Base-by-base conservation (phyloP, 1,139 yeast genomes). In the Petasospora rhodanensis region DNA sequence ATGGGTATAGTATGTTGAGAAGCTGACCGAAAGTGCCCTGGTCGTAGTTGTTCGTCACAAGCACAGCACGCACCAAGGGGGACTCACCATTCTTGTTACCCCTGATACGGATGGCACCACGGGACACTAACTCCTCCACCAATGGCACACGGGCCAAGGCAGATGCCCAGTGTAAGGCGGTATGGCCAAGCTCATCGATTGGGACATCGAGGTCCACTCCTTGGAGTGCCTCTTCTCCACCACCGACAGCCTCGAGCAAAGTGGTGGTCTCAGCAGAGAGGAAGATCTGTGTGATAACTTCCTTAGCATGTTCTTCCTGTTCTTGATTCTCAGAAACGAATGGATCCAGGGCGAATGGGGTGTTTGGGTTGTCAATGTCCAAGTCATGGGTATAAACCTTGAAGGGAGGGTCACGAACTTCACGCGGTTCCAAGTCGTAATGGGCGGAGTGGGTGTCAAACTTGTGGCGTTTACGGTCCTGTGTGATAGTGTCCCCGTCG, bases 141-240 rank as follows among this genome's bases (percentile, higher is more conserved):
- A 89, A 67, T 3, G 77, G 66, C 5, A 79, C 62, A 42, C 86
- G 77, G 0, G 95, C 97, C 60, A 93, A 70, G 0, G 96, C 86
- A 20, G 97, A 80, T 2, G 96, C 95, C 95, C 97, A 85, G 57
- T 93, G 99, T 39, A 93, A 68, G 1, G 95, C 87, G 0, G 96
- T 81, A 52, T 91, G 93, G 1, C 97, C 97, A 38, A 82, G 77
- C 47, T 83, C 93, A 58, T 93, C 99, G 30, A 93, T 85, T 2
- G 96, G 79, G 24, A 86, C 63, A 34, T 47, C 55, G 31, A 55
- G 54, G 47, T 38, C 55, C 14, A 49, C 45, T 27, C 40, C 42
- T 4, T 34, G 26, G 3, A 49, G 28, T 0, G 49, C 37, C 19
- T 58, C 56, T 22, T 68, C 61, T 14, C 18, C 14, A 4, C 64